A percentile compares a stretch with the other conserved stretches of the same genome.
phyloP scores from a whole-genome alignment of 176 grass and related monocot genomes.

The Themeda triandra region DNA sequence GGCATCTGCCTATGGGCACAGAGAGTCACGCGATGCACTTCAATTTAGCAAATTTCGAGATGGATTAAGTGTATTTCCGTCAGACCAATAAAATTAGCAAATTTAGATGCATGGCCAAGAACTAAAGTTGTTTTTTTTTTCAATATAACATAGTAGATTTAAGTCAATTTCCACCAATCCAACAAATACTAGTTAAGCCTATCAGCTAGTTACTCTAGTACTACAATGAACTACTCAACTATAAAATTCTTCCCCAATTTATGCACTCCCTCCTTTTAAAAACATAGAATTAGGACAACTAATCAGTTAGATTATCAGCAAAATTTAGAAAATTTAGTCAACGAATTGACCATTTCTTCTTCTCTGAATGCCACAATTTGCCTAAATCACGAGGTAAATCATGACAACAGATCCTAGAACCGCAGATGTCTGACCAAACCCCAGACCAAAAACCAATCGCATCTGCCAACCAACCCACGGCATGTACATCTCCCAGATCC shows the following conservation, averaged over 20 bases:
- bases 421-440: neutral
- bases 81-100: neutral
- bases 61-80: neutral
- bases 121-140: neutral
- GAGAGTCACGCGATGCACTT: neutral
- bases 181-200: neutral
- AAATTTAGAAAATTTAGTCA: neutral
- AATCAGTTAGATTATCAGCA: neutral
- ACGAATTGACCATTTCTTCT: neutral
- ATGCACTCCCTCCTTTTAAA: neutral
- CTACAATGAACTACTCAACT: neutral
- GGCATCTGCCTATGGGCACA: neutral
- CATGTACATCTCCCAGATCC: neutral
- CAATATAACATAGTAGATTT: neutral
- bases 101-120: neutral
- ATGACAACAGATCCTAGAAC: neutral
- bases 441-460: neutral
- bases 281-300: neutral
- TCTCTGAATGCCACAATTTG: neutral
- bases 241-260: neutral
- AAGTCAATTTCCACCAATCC: neutral
- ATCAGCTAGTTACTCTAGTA: neutral
- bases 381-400: neutral
- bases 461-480: neutral
- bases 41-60: neutral